Base-by-base conservation (phyloP, 1,284 basidiomycete species). In the Tilletiaria anomala region DNA sequence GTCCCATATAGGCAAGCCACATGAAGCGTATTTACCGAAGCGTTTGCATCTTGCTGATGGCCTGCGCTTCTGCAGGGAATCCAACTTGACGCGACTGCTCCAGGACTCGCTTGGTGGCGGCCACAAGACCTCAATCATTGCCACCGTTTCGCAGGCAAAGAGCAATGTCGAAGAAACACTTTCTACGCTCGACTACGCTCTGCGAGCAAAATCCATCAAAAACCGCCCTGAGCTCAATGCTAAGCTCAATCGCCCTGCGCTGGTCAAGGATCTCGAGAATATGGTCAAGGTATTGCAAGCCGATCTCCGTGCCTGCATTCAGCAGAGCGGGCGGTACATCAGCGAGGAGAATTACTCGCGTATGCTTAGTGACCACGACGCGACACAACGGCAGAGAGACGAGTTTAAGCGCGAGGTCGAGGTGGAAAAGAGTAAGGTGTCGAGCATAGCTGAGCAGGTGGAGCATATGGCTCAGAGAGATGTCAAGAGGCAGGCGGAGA, bases 51-150 rank as follows among this genome's bases (percentile, higher is more conserved):
- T n/a, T n/a, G 32, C 32, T 33, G 32, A 33, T 18, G 5, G 5
- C 18, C 6, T 22, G 15, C 21, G 3, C 15, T 40, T 19, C 22
- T 26, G 5, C 26, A 48, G 66, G 39, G 75, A 76, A 47, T 76
- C 75, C 14, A 97, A 97, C 65, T 80, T 99, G 43, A 97, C 93
- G 3, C 83, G 93, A 29, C 75, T 99, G 2, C 75, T 99, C 5
- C 91, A 97, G 80, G 93, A 99, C 68, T 99, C 93, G 14, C 76
- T 99, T 4, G 93, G 93, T n/a, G 93, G 93, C 0, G 77, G 80
- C 18, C 97, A 93, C 6, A 97, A 96, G 71, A 99, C 93, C 0
- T 94, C 87, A 62, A 91, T 99, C 64, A 83, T 99, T 50, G 93
- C 93, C 0, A 97, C 91, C 1, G 60, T 66, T 21, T 60, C 60